A percentile compares a stretch with the other conserved stretches of the same genome.
Conservation (phyloP, 306 rosid species). For the Cucurbita maxima region DNA sequence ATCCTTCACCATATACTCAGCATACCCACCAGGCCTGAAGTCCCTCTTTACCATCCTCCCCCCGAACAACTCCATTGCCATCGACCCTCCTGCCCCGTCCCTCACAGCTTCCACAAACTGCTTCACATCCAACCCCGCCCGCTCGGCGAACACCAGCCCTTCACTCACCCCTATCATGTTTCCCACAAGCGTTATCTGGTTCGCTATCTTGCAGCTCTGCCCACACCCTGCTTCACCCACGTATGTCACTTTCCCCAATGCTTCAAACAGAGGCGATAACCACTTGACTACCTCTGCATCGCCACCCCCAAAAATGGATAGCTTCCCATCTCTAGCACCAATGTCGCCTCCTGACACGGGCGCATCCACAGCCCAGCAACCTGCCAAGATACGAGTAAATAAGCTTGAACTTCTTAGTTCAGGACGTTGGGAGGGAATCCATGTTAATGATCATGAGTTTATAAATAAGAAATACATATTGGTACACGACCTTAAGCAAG, state of each 20-base stretch:
- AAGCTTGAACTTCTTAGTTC: neutral
- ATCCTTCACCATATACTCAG: slow-evolving; percentile 73
- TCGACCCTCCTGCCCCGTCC: slow-evolving; percentile 45
- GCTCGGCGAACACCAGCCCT: slow-evolving; percentile 62
- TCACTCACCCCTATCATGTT: slow-evolving; percentile 60
- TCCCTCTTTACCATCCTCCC: slow-evolving; percentile 53
- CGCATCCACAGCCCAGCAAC: slow-evolving; percentile 63
- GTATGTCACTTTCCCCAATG: slow-evolving; percentile 39
- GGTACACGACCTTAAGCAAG: too few relatives aligned
- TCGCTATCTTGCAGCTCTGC: slow-evolving; percentile 72
- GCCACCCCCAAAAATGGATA: slow-evolving; percentile 60
- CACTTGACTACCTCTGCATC: slow-evolving; percentile 42
- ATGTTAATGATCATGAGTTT: too few relatives aligned
- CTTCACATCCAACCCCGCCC: slow-evolving; percentile 40
- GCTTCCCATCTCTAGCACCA: slow-evolving; percentile 67
- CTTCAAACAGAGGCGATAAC: slow-evolving; percentile 32
- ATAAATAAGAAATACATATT: too few relatives aligned
- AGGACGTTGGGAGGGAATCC: neutral
- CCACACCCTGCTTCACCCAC: slow-evolving; percentile 58
- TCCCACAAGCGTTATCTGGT: slow-evolving; percentile 44
- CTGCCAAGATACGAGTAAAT: neutral
- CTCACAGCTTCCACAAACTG: slow-evolving; percentile 40
- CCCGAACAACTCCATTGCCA: slow-evolving; percentile 53
- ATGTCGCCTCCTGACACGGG: slow-evolving; percentile 78
- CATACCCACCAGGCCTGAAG: slow-evolving; percentile 52